A percentile compares a stretch with the other conserved stretches of the same genome.
Conservation (phyloP, 2,329 filamentous ascomycete species). For the Aureobasidium sp. region DNA sequence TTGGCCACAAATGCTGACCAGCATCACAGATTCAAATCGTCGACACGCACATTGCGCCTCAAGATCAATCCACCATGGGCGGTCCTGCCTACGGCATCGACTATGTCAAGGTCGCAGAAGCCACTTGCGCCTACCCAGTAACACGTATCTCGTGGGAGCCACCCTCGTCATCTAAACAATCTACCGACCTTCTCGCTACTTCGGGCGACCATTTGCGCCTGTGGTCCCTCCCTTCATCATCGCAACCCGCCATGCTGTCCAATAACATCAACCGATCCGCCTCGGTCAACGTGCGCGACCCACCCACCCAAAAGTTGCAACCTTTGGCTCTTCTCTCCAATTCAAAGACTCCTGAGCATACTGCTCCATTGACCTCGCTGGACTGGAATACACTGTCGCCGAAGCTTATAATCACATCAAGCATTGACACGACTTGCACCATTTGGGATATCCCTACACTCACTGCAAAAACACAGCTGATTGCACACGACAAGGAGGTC, state of each 20-base stretch:
- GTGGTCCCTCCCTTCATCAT: constrained; percentile 72
- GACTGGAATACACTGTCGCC: constrained; percentile 98
- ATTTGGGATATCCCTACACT: constrained; percentile 99
- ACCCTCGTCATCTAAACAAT: constrained; percentile 88
- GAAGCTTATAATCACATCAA: constrained; percentile 95
- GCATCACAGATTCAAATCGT: constrained; percentile 81
- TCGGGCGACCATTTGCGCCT: constrained; percentile 89
- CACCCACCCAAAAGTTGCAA: constrained; percentile 71
- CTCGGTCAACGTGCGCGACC: constrained; percentile 53
- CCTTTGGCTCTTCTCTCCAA: constrained; percentile 91
- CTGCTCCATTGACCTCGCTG: constrained; percentile 87
- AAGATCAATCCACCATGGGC: constrained; percentile 61
- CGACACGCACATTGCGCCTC: constrained; percentile 70
- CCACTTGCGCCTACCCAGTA: constrained; percentile 95
- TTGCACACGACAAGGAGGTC: constrained; percentile 98
- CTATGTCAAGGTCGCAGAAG: constrained; percentile 89
- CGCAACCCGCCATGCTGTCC: constrained; percentile 45
- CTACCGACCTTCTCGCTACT: constrained; percentile 88
- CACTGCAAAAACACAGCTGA: constrained; percentile 95
- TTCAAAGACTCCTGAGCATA: constrained; percentile 97
- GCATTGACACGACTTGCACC: constrained; percentile 97
- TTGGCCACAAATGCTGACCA: neutral
- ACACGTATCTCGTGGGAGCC: constrained; percentile 95
- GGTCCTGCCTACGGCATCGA: constrained; percentile 71
- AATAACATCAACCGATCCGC: constrained; percentile 64